Base-by-base conservation (phyloP, 495 filamentous ascomycete genomes). In the Lepraria neglecta region DNA sequence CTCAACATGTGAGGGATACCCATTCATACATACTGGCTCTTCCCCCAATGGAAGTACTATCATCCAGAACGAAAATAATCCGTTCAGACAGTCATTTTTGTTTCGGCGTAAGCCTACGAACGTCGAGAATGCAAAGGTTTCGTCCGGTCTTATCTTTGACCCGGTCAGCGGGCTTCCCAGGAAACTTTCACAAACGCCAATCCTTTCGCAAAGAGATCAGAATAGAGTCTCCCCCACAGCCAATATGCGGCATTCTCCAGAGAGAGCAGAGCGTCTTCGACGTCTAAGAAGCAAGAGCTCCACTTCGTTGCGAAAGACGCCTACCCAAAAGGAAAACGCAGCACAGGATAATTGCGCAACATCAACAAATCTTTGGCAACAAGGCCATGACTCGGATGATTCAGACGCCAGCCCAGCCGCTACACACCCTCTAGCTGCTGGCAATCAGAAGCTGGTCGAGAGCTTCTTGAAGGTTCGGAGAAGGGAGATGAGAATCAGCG, bases 201-300 rank as follows among this genome's bases (percentile, higher is more conserved):
- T 65, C 3, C 43, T 12, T 17, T 52, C 57, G 21, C 46, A 51
- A 38, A 55, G 38, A 30, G 57, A 56, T 27, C 50, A 48, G 28
- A 55, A 15, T 19, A 27, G 45, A 21, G 33, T n/a, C 7, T 38
- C 43, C 28, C 46, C 11, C 42, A 54, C 52, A 17, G 17, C 51
- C 15, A 35, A 42, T 14, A 40, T 46, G 38, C 65, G 65, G 12
- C 51, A 48, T 42, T 63, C 60, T 43, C 67, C 60, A 24, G 67
- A 67, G 33, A 54, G 65, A n/a, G 56, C 46, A 55, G 67, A 69
- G 11, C 65, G 65, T 28, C 56, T 67, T 19, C 65, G 61, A 28
- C 65, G 62, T 19, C 40, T 67, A 35, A 64, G 62, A 17, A 69
- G 65, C 45, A 65, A 47, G 45, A 63, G 60, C 44, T 47, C 47